Evolutionary conservation across 2,329 filamentous ascomycete genomes (phyloP).

Genomic region (Phyllosticta citriasiana): DNA sequence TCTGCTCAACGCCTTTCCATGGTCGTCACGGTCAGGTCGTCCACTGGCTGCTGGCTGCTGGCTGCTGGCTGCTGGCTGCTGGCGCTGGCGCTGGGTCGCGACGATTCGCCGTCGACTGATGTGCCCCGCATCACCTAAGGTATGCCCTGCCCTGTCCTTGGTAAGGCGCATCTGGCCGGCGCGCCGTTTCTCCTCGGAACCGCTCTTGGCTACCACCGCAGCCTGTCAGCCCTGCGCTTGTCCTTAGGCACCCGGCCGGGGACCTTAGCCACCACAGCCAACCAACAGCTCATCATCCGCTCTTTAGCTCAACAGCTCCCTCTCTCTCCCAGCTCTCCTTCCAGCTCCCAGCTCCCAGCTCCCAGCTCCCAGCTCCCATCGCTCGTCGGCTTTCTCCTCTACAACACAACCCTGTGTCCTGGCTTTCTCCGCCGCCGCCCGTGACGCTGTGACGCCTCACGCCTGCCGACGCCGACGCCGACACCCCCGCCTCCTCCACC

Average conservation of each 20-base stretch:
- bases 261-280: neutral
- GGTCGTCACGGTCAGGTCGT: no score
- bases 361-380: neutral
- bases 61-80: no score
- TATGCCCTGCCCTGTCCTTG: neutral
- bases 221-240: neutral
- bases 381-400: neutral
- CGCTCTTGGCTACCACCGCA: neutral
- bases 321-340: neutral
- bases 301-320: neutral
- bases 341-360: neutral
- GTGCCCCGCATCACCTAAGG: neutral
- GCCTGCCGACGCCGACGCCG: conserved; percentile 2
- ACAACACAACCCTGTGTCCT: neutral
- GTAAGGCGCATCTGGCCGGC: conserved; percentile 1
- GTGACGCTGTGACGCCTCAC: neutral
- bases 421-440: conserved; percentile 5
- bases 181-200: conserved; percentile 9
- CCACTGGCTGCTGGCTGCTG: no score
- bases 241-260: no score
- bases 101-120: neutral
- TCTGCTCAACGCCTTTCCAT: no score
- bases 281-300: neutral
- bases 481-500: conserved; percentile 2
- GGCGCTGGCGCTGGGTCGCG: no score